Base-by-base conservation (phyloP, 148 eudicot species). In the Rheum nobile region DNA sequence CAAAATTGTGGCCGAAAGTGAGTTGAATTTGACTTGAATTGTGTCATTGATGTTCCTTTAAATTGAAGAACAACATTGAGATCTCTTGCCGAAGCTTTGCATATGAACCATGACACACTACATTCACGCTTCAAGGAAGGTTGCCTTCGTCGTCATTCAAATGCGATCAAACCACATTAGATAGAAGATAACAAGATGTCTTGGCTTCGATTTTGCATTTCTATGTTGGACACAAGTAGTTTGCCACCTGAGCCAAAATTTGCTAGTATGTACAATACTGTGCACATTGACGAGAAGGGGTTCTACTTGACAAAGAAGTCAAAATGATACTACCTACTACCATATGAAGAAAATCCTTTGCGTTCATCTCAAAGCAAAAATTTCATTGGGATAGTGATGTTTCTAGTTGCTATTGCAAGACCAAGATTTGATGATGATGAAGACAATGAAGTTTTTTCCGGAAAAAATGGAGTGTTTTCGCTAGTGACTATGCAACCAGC, bases 381-480 rank as follows among this genome's bases (percentile, higher is more conserved):
- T 1, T 76, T 76, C 34, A 76, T 76, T 6, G 26, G 22, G 1
- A 76, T 48, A 11, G 65, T 69, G 13, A 76, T 76, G 73, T 76
- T 76, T 21, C 26, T 76, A 21, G 65, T 65, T 11, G 17, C 32
- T 2, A 61, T 75, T 26, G 63, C 72, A 47, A 35, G 59, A n/a
- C 57, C 77, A 43, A 34, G 48, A 35, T 48, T 76, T n/a, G 35
- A 76, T n/a, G 35, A 76, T 48, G n/a, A 29, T 11, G 2, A n/a
- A 44, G 42, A 28, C 4, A 48, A 6, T 37, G 1, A 6, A 16
- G 2, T 43, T 1, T 46, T 67, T 67, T 34, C n/a, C 0, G n/a
- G 72, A 6, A 67, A 75, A 38, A 67, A 67, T 35, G 34, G 22
- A 2, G 37, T 21, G n/a, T 73, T 54, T 54, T 16, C 50, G 8